phyloP scores from a whole-genome alignment of 1,284 basidiomycete species.

The Heterobasidion irregulare region DNA sequence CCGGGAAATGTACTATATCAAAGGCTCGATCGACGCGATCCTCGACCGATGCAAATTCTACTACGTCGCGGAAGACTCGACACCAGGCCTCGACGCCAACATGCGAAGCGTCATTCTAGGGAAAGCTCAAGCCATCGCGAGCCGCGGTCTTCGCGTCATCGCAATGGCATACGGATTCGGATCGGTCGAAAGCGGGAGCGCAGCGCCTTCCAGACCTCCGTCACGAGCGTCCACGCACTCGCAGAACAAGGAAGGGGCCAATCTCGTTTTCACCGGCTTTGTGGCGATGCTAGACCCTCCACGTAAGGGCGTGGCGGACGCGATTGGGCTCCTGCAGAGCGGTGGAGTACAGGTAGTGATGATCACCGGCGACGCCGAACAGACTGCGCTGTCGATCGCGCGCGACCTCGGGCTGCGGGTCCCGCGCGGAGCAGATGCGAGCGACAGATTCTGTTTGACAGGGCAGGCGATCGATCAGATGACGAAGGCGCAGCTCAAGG shows the following conservation, averaged over 20 bases:
- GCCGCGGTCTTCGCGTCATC: conserved; percentile 78
- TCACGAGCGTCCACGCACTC: conserved; percentile 22
- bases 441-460: conserved; percentile 45
- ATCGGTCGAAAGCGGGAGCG: conserved; percentile 28
- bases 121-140: conserved; percentile 66
- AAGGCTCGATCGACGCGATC: conserved; percentile 87
- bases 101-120: conserved; percentile 59
- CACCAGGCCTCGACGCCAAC: conserved; percentile 64
- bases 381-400: conserved; percentile 88
- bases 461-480: conserved; percentile 85
- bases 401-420: conserved; percentile 76
- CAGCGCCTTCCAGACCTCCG: conserved; percentile 18
- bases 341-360: conserved; percentile 95
- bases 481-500: conserved; percentile 73
- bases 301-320: conserved; percentile 85
- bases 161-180: conserved; percentile 86
- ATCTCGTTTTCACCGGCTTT: conserved; percentile 86
- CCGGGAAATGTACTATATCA: conserved; percentile 80
- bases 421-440: conserved; percentile 18
- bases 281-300: conserved; percentile 96
- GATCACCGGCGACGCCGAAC: conserved; percentile 95
- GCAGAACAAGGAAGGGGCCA: conserved; percentile 30
- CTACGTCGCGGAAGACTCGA: conserved; percentile 80
- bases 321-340: conserved; percentile 71
- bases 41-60: conserved; percentile 83